Conservation (phyloP, 1,139 yeast genomes). For the Nakaseomyces delphensis region DNA sequence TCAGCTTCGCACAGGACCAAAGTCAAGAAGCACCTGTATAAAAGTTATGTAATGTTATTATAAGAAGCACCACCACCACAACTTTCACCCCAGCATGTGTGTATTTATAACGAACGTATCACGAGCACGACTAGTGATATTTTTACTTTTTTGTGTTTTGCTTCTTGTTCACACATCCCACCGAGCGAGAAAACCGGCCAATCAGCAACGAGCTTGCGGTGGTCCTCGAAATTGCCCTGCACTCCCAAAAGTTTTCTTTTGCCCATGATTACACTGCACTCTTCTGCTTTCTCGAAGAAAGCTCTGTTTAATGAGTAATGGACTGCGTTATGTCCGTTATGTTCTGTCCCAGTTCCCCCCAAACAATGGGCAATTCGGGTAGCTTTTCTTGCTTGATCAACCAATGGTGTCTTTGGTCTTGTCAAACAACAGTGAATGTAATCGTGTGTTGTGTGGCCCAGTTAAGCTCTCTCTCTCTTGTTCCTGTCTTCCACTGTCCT, state of each 20-base stretch:
- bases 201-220: slow-evolving; percentile 2
- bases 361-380: neutral
- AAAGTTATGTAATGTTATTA: too few relatives aligned
- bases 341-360: neutral
- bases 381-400: neutral
- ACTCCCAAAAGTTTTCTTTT: too few relatives aligned
- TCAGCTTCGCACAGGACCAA: slow-evolving; percentile 65
- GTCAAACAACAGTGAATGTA: too few relatives aligned
- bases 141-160: neutral
- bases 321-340: neutral
- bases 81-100: too few relatives aligned
- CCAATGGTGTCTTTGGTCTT: too few relatives aligned
- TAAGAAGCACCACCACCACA: too few relatives aligned
- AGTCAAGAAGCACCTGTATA: slow-evolving; percentile 51
- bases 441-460: too few relatives aligned
- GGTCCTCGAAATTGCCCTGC: too few relatives aligned
- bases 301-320: too few relatives aligned
- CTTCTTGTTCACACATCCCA: neutral
- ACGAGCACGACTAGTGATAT: neutral
- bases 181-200: neutral
- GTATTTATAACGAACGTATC: neutral
- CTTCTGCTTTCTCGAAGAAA: neutral
- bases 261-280: neutral
- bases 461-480: too few relatives aligned
- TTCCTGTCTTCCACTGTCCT: too few relatives aligned